phyloP scores from a whole-genome alignment of 371 early-diverging fungal genomes.

The Haplosporangium sp. region DNA sequence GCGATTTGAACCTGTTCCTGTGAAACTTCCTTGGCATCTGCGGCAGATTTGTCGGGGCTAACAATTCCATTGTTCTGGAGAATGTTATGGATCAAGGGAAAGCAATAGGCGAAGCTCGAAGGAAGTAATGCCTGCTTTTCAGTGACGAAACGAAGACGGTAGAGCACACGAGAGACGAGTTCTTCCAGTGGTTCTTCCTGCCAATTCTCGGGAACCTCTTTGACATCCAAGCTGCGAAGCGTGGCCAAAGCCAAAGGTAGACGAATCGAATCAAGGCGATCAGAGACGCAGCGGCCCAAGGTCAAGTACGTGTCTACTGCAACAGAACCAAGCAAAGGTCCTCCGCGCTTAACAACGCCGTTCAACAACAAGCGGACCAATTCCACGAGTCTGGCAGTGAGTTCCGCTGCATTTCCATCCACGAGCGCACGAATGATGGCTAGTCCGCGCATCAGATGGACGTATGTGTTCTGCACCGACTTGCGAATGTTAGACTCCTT shows the following conservation, averaged over 20 bases:
- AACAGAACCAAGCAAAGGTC: constrained; percentile 66
- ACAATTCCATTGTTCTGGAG: constrained; percentile 76
- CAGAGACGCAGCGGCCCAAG: constrained; percentile 63
- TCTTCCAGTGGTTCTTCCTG: constrained; percentile 69
- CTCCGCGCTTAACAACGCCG: constrained; percentile 63
- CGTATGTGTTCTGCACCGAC: constrained; percentile 66
- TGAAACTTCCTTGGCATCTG: constrained; percentile 65
- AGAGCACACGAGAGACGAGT: constrained; percentile 78
- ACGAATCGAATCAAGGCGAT: constrained; percentile 62
- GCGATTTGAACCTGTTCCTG: constrained; percentile 83
- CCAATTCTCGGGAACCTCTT: constrained; percentile 77
- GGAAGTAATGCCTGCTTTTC: constrained; percentile 74
- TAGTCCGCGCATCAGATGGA: constrained; percentile 70
- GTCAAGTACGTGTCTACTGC: constrained; percentile 69
- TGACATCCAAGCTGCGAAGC: constrained; percentile 73
- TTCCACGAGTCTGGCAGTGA: constrained; percentile 60
- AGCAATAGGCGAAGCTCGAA: constrained; percentile 83
- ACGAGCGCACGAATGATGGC: constrained; percentile 73
- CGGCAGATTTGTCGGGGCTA: constrained; percentile 59
- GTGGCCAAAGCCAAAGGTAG: constrained; percentile 73
- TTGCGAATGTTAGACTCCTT: constrained; percentile 82
- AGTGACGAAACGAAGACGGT: constrained; percentile 77
- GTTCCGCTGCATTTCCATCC: constrained; percentile 65
- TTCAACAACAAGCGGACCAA: constrained; percentile 61
- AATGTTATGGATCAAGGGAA: constrained; percentile 82